These are phyloP conservation scores for Eucalyptus melliodora DNA, from an alignment of 345 rosid genomes.

Conservation along the genomic window DNA sequence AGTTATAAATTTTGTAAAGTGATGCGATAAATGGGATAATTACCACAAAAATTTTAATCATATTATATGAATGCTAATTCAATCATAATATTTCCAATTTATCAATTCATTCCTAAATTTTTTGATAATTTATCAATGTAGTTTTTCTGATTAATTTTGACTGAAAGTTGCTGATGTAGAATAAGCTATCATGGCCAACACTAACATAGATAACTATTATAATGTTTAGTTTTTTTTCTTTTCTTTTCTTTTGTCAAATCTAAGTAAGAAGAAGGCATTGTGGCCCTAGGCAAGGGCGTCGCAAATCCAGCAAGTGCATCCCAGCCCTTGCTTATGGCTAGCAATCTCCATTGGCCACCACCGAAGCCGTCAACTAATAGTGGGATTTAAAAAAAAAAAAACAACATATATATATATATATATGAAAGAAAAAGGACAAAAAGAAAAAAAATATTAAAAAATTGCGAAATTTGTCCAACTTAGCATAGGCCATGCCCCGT, in stretches of 20 bases:
- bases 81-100: background rate
- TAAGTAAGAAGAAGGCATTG: background rate
- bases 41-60: background rate
- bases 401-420: too few relatives aligned
- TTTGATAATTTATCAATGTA: background rate
- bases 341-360: background rate
- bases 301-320: too few relatives aligned
- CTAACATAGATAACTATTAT: too few relatives aligned
- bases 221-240: background rate
- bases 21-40: background rate
- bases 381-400: background rate
- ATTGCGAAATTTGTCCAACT: background rate
- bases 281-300: background rate
- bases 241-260: background rate
- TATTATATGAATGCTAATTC: background rate
- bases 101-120: background rate
- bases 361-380: too few relatives aligned
- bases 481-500: too few relatives aligned
- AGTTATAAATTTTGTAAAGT: background rate
- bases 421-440: too few relatives aligned
- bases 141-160: background rate
- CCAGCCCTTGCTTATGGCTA: background rate
- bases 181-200: accelerated
- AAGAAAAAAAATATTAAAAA: background rate
- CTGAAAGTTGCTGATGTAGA: accelerated